Base-by-base conservation (phyloP, 2,329 filamentous ascomycete genomes). In the Monosporascus sp. region DNA sequence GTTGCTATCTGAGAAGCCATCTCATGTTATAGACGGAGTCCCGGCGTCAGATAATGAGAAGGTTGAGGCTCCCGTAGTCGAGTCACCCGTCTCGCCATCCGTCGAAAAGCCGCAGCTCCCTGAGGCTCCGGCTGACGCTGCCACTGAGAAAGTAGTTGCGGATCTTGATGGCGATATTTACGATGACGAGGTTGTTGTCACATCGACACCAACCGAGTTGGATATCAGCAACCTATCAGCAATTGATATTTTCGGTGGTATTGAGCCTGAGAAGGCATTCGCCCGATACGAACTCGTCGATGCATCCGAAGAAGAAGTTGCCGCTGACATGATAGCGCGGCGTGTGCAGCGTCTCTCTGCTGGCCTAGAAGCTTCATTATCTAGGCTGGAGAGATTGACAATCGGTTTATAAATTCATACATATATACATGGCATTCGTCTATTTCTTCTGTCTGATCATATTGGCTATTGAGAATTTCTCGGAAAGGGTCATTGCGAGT, bases 1-100 rank as follows among this genome's bases (percentile, higher is more conserved):
- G 24, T 66, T 80, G 24, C 76, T 94, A n/a, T 86, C 86, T 5
- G 88, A 88, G 64, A 94, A 94, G 79, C 73, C 79, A 0, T 81
- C 79, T 41, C 79, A 77, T 68, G 75, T 81, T 51, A 73, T 81
- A 8, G 76, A 75, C 51, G 72, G 71, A 64, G 63, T 66, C n/a
- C 72, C 76, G 38, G 66, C 71, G 5, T 69, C 69, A 0, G 73
- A 78, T 22, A 71, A 79, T 26, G 78, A 82, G 56, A 82, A 87
- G 76, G 72, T 83, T 2, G 81, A 84, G 63, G 74, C 74, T 59
- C 78, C 76, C 41, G 68, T 80, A 54, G 69, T 84, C 47, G 79
- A 85, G 64, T 71, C 74, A 11, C 77, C 77, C 1, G 59, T 70
- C 7, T 41, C 58, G 9, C 26, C 60, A 1, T 59, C 54, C 11